Base-by-base conservation (phyloP, 1,284 basidiomycete species). In the Vanrija sp. region DNA sequence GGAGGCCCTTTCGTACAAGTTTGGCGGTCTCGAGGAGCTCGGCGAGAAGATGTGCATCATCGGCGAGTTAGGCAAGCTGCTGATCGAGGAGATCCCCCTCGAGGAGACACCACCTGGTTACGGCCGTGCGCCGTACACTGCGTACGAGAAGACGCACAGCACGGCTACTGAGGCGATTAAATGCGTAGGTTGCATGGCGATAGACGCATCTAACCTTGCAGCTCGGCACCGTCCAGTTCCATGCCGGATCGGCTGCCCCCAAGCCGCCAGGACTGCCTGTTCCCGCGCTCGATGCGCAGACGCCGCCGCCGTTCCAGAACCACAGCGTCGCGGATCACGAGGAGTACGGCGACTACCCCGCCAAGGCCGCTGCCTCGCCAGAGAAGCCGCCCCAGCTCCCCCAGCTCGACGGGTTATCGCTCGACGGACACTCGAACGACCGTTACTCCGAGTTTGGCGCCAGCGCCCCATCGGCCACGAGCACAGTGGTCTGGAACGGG, bases 1-100 rank as follows among this genome's bases (percentile, higher is more conserved):
- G 60, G 80, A 83, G 52, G 89, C 87, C 73, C 83, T 96, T 80
- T 83, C 84, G 2, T 78, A 89, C 67, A 95, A 95, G 78, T 93
- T 93, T 67, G 91, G 89, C 25, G 91, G 89, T 2, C 75, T 96
- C 41, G 77, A 86, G 54, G 93, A 96, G 75, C 85, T 85, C 53
- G 89, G 86, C 44, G 88, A 93, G 75, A 94, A 91, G 76, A 85
- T 89, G 57, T 69, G 90, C 83, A 88, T 95, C 62, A 81, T 85
- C 36, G 89, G 85, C 24, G 87, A 93, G 61, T 80, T 85, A 42
- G 92, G 90, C 9, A 90, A 88, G 71, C 80, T 85, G 12, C 77
- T 94, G 19, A 81, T 89, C 45, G 80, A 85, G 56, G 88, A 89
- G 79, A 87, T 96, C 10, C 86, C 90, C 0, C 82, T 90, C 53